Percentiles rank a stretch among this genome's conserved stretches.
These are phyloP conservation scores for Oryza nivara DNA, from an alignment of 176 grass and related monocot genomes.

Conservation along the genomic window DNA sequence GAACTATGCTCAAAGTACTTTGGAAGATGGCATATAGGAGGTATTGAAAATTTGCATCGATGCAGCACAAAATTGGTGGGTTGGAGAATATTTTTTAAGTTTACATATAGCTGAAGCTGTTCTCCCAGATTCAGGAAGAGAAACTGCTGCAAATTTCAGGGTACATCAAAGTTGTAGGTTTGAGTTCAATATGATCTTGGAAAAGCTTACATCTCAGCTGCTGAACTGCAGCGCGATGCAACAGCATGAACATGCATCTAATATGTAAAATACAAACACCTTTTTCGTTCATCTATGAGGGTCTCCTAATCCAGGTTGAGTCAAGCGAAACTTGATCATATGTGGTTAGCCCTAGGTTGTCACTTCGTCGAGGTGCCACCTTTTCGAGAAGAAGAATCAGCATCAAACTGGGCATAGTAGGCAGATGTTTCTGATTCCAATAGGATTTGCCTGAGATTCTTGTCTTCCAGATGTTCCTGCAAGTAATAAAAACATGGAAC, in stretches of 20 bases:
- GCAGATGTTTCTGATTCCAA: conserved; percentile 60
- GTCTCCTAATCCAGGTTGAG: not conserved
- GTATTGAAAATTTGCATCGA: not conserved
- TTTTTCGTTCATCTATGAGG: conserved; percentile 23
- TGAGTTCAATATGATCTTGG: not conserved
- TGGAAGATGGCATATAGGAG: not conserved
- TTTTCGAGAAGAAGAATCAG: conserved; percentile 27
- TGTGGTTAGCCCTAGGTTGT: conserved; percentile 3
- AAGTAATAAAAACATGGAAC: conserved; percentile 25
- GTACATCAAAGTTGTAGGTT: not conserved
- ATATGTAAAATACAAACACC: not conserved
- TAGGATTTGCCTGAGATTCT: conserved; percentile 73
- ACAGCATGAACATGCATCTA: not conserved
- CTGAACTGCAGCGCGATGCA: not conserved
- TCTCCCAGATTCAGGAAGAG: not conserved
- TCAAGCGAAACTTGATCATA: not conserved
- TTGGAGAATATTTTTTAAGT: not conserved
- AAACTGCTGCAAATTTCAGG: not conserved
- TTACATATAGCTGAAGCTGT: not conserved
- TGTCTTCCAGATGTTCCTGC: conserved; percentile 85
- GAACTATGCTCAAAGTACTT: not conserved
- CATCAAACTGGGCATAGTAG: conserved; percentile 49
- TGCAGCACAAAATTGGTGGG: not conserved
- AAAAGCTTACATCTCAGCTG: conserved; percentile 9
- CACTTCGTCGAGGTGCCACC: conserved; percentile 30